phyloP scores from a whole-genome alignment of 2,329 filamentous ascomycete genomes.

The Aspergillus candidus region DNA sequence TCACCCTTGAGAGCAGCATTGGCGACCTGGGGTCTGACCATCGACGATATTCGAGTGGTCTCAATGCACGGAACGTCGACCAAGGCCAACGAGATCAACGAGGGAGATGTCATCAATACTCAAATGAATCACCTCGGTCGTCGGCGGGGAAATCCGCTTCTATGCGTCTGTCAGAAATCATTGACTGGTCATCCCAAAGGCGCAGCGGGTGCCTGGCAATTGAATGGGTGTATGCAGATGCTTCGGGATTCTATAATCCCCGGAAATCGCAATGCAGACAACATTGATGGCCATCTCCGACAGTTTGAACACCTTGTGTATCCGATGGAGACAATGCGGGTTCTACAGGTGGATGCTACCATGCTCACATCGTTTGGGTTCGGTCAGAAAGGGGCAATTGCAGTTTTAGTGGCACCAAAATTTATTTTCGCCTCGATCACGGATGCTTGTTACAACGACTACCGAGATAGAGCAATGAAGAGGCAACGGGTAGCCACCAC shows the following conservation, averaged over 20 bases:
- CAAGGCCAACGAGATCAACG: conserved; percentile 97
- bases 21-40: conserved; percentile 91
- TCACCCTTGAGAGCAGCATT: conserved; percentile 88
- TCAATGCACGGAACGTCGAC: conserved; percentile 98
- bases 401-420: conserved; percentile 31
- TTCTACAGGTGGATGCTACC: conserved; percentile 29
- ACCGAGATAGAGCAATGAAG: conserved; percentile 6
- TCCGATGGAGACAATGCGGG: conserved; percentile 21
- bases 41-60: conserved; percentile 86
- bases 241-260: conserved; percentile 86
- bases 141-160: conserved; percentile 84
- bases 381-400: conserved; percentile 40
- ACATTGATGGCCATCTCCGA: conserved; percentile 57
- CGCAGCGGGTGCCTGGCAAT: conserved; percentile 96
- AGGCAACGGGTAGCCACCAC: conserved; percentile 8
- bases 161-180: conserved; percentile 94
- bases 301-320: conserved; percentile 31
- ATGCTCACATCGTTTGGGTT: conserved; percentile 42
- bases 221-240: conserved; percentile 93
- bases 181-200: conserved; percentile 96
- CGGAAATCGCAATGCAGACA: conserved; percentile 94
- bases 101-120: conserved; percentile 89
- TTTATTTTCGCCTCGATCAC: conserved; percentile 31
- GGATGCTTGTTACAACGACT: conserved; percentile 6
- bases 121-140: conserved; percentile 89